A percentile compares a stretch with the other conserved stretches of the same genome.
Evolutionary conservation across 805 yeast genomes (phyloP).

Genomic region (Wickerhamomyces chambardii): DNA sequence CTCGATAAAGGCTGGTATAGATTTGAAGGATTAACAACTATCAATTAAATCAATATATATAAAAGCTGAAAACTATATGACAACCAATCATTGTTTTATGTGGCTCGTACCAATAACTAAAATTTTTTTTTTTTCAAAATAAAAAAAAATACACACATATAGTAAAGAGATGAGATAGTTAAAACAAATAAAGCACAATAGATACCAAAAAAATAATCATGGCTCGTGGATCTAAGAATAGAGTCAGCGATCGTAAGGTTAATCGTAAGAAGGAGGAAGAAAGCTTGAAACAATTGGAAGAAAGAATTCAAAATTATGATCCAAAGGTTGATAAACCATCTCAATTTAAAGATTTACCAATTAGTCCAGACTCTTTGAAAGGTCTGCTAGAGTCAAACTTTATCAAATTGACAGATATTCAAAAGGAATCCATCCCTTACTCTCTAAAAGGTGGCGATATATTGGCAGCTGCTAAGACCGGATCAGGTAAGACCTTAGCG

Average conservation of each 20-base stretch:
- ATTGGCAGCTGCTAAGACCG: conserved; percentile 94
- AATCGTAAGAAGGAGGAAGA: conserved; percentile 25
- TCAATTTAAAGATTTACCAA: conserved; percentile 72
- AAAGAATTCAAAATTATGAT: conserved; percentile 46
- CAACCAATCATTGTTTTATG: not conserved
- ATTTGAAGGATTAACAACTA: no score
- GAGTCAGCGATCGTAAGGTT: conserved; percentile 27
- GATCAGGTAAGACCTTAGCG: conserved; percentile 92
- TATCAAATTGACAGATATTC: conserved; percentile 78
- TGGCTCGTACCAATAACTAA: no score
- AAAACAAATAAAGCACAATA: not conserved
- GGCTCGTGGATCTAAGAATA: conserved; percentile 28
- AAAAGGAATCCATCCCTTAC: conserved; percentile 65
- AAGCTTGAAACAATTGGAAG: conserved; percentile 33
- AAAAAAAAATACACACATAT: no score
- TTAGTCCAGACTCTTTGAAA: conserved; percentile 49
- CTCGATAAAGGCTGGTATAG: not conserved
- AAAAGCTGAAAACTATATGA: no score
- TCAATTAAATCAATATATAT: no score
- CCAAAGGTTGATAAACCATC: conserved; percentile 25
- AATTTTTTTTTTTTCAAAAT: no score
- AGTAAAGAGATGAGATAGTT: not conserved
- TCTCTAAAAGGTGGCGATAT: conserved; percentile 83
- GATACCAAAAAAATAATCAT: no score
- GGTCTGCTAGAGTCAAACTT: conserved; percentile 80